Percentiles rank a stretch among this genome's conserved stretches.
phyloP scores from a whole-genome alignment of 2,329 filamentous ascomycete genomes.

The Curvularia sp. region DNA sequence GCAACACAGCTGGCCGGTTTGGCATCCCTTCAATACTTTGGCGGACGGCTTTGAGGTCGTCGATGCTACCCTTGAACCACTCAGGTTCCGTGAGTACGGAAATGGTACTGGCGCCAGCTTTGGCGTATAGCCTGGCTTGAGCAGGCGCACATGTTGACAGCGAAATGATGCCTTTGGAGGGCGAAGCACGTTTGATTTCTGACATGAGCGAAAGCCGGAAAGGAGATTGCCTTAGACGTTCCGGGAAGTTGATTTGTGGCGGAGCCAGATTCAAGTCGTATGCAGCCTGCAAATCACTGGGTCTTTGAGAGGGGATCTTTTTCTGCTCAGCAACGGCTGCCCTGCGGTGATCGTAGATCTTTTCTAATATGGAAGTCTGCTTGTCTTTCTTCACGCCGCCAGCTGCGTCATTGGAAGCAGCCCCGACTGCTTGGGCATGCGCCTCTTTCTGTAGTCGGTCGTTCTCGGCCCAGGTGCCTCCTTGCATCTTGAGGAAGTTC shows the following conservation, averaged over 20 bases:
- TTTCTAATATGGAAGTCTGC: slow-evolving; percentile 85
- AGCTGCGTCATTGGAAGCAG: slow-evolving; percentile 30
- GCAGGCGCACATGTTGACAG: slow-evolving; percentile 85
- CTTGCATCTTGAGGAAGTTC: slow-evolving; percentile 88
- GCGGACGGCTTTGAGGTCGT: slow-evolving; percentile 86
- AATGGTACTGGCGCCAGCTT: slow-evolving; percentile 94
- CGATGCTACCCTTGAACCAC: slow-evolving; percentile 98
- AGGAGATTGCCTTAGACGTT: slow-evolving; percentile 79
- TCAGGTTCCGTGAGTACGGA: slow-evolving; percentile 98
- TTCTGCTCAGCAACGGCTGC: slow-evolving; percentile 81
- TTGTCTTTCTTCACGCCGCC: slow-evolving; percentile 56
- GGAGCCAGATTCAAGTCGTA: slow-evolving; percentile 87
- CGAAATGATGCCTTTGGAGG: slow-evolving; percentile 94
- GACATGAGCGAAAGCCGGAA: slow-evolving; percentile 95
- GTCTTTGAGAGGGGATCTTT: slow-evolving; percentile 81
- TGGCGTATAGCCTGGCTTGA: slow-evolving; percentile 89
- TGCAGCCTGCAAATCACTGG: slow-evolving; percentile 81
- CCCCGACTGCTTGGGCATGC: slow-evolving; percentile 44
- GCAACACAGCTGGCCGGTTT: slow-evolving; percentile 86
- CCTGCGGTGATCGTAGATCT: slow-evolving; percentile 85
- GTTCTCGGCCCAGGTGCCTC: slow-evolving; percentile 91
- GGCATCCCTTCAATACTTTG: slow-evolving; percentile 90
- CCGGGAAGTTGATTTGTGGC: slow-evolving; percentile 79
- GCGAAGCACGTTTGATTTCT: slow-evolving; percentile 95
- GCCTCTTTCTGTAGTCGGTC: slow-evolving; percentile 58